Evolutionary conservation across 2,329 filamentous ascomycete genomes (phyloP).

Genomic region (Cladophialophora yegresii): DNA sequence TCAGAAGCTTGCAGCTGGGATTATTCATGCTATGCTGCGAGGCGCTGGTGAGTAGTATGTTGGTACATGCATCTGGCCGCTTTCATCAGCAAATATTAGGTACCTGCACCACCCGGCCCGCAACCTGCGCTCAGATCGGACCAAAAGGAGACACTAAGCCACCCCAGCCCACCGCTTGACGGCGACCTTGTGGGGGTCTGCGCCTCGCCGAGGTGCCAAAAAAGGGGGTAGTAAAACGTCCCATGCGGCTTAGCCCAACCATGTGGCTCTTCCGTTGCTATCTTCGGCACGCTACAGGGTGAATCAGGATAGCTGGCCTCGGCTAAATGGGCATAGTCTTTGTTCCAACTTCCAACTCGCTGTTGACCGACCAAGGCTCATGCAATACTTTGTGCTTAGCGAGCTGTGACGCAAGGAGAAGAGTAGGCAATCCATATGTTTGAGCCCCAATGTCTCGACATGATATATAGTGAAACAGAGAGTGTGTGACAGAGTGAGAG

Average conservation of each 20-base stretch:
- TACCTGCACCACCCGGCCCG: conserved; percentile 1
- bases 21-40: background rate
- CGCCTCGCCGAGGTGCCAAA: conserved; percentile 5
- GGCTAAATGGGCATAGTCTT: background rate
- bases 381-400: background rate
- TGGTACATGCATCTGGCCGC: conserved; percentile 1
- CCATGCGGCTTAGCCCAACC: conserved; percentile 7
- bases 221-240: conserved; percentile 4
- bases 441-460: too few relatives aligned
- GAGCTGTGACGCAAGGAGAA: background rate
- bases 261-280: conserved; percentile 16
- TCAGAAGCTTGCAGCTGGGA: background rate
- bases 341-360: background rate
- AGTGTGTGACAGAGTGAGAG: too few relatives aligned
- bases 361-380: too few relatives aligned
- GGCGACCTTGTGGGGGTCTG: conserved; percentile 1
- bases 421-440: too few relatives aligned
- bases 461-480: too few relatives aligned
- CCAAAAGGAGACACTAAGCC: background rate
- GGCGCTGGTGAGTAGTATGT: background rate
- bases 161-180: background rate
- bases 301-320: background rate
- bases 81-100: background rate
- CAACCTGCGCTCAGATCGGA: background rate
- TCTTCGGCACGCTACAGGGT: conserved; percentile 5